Conservation (phyloP, 768 basidiomycete genomes). For the Coprinopsis cinerea region DNA sequence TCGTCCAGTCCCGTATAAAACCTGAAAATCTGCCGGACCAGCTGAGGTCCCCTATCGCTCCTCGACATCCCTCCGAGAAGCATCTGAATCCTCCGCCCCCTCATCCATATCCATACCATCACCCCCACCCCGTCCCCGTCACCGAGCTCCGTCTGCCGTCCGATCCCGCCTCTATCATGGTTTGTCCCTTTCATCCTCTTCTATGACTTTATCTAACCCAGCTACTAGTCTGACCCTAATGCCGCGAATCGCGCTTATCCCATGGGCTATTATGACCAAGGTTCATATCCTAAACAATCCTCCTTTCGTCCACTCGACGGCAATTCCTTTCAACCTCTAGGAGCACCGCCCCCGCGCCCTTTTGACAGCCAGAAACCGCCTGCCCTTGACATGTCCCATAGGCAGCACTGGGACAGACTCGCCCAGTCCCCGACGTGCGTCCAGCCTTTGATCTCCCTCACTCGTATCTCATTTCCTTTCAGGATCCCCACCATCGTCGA, state of each 20-base stretch:
- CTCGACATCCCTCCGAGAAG: too few species aligned
- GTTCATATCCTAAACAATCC: conserved; percentile 28
- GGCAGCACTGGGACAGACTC: background rate
- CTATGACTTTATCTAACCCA: too few species aligned
- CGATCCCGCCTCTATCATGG: background rate
- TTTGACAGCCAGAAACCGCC: background rate
- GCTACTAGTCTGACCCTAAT: background rate
- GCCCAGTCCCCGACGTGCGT: background rate
- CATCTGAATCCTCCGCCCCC: conserved; percentile 14
- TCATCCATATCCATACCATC: conserved; percentile 11
- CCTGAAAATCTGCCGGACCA: too few species aligned
- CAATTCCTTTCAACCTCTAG: conserved; percentile 29
- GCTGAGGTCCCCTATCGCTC: too few species aligned
- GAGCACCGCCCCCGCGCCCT: conserved; percentile 9
- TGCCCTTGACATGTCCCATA: background rate
- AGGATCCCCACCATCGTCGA: conserved; percentile 14
- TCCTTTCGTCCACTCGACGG: conserved; percentile 35
- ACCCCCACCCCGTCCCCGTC: conserved; percentile 9
- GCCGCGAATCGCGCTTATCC: background rate
- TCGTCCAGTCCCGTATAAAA: too few species aligned
- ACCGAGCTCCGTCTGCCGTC: too few species aligned
- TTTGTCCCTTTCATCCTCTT: background rate
- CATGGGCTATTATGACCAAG: conserved; percentile 25
- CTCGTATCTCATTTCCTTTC: background rate
- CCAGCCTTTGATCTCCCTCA: background rate